Evolutionary conservation across 805 yeast genomes (phyloP).

Genomic region (Grigorovia jiainica): DNA sequence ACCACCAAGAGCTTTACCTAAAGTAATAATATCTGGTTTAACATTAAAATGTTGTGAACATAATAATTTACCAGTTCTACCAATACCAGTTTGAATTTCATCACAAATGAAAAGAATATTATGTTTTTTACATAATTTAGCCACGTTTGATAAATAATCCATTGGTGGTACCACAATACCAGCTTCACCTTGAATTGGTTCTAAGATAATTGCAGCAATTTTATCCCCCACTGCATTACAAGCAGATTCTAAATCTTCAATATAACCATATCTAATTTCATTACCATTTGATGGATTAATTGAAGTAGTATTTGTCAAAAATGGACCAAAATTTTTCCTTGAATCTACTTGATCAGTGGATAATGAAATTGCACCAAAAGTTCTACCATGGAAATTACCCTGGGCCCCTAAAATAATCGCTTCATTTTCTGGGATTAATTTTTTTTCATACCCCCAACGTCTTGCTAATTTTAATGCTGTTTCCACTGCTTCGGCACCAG

Average conservation of each 20-base stretch:
- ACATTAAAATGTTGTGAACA: conserved; percentile 81
- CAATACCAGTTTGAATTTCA: conserved; percentile 96
- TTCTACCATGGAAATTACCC: conserved; percentile 93
- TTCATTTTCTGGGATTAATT: conserved; percentile 72
- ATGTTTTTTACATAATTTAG: conserved; percentile 66
- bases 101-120: conserved; percentile 88
- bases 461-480: conserved; percentile 89
- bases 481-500: conserved; percentile 98
- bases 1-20: conserved; percentile 94
- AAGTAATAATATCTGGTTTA: conserved; percentile 79
- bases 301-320: conserved; percentile 75
- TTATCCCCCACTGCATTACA: conserved; percentile 75
- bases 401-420: conserved; percentile 83
- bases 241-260: conserved; percentile 80
- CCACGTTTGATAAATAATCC: conserved; percentile 67
- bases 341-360: conserved; percentile 89
- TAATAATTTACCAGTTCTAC: conserved; percentile 90
- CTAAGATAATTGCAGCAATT: conserved; percentile 83
- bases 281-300: conserved; percentile 65
- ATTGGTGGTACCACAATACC: conserved; percentile 91
- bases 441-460: conserved; percentile 91
- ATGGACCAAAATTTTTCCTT: conserved; percentile 81
- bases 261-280: conserved; percentile 65
- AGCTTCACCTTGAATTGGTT: conserved; percentile 98
- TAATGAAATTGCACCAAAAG: conserved; percentile 90